Conservation (phyloP, 192 early-diverging fungal species). For the Pecoramyces ruminantium region DNA sequence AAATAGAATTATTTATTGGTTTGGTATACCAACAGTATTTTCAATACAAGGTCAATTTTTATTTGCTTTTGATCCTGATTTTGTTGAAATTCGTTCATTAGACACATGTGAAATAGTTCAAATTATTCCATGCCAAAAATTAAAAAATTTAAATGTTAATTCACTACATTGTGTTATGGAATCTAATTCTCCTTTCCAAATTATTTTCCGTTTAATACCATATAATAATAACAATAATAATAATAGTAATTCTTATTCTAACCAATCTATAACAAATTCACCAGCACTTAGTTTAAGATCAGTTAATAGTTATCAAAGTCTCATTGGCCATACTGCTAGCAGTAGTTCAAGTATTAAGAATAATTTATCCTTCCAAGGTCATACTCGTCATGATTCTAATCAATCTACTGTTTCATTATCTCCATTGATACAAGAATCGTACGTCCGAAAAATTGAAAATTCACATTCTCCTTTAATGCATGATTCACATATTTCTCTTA, state of each 20-base stretch:
- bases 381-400: not conserved
- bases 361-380: not conserved
- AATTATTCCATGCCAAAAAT: constrained; percentile 25
- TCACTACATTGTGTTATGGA: not conserved
- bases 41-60: constrained; percentile 34
- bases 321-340: not conserved
- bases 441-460: not conserved
- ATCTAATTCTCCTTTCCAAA: not conserved
- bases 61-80: constrained; percentile 73
- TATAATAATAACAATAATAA: too few species aligned
- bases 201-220: not conserved
- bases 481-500: not conserved
- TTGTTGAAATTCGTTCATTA: constrained; percentile 76
- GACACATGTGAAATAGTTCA: constrained; percentile 53
- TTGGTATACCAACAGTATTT: constrained; percentile 70
- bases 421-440: not conserved
- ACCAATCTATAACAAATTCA: not conserved
- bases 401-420: not conserved
- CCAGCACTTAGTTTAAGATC: not conserved
- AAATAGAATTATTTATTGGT: constrained; percentile 76
- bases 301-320: not conserved
- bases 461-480: not conserved
- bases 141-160: not conserved
- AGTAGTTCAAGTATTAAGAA: not conserved
- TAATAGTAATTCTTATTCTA: not conserved